phyloP scores from a whole-genome alignment of 495 filamentous ascomycete species.

The Talaromyces stipitatus region DNA sequence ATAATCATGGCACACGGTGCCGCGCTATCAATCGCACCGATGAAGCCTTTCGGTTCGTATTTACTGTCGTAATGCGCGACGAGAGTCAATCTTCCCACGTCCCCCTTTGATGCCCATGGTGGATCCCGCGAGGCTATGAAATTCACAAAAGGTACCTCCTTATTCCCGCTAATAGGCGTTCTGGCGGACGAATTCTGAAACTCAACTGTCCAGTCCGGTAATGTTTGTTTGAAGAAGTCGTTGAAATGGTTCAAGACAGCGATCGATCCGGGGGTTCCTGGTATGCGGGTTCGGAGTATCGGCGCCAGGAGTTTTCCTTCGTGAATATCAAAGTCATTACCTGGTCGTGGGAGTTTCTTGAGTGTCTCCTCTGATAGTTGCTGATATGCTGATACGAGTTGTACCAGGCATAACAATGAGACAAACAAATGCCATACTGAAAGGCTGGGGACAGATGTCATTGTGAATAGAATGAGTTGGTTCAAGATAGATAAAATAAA shows the following conservation, averaged over 20 bases:
- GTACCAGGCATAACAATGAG: slow-evolving; percentile 18
- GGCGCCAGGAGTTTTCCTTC: slow-evolving; percentile 71
- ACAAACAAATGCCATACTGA: background rate
- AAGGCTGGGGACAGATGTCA: background rate
- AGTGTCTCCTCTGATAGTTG: slow-evolving; percentile 67
- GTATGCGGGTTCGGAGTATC: slow-evolving; percentile 83
- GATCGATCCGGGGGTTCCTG: slow-evolving; percentile 71
- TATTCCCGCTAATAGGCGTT: slow-evolving; percentile 64
- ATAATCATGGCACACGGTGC: slow-evolving; percentile 89
- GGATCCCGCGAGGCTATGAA: slow-evolving; percentile 85
- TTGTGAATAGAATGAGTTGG: background rate
- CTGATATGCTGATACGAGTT: slow-evolving; percentile 51
- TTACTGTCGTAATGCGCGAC: slow-evolving; percentile 95
- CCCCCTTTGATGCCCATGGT: slow-evolving; percentile 63
- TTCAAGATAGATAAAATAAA: background rate
- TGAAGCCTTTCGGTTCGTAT: slow-evolving; percentile 74
- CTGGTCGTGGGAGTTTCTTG: slow-evolving; percentile 55
- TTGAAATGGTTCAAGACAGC: slow-evolving; percentile 74
- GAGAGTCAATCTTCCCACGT: slow-evolving; percentile 72
- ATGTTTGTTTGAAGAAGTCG: slow-evolving; percentile 62
- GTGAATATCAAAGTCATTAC: slow-evolving; percentile 73
- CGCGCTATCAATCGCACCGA: slow-evolving; percentile 89
- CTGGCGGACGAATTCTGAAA: slow-evolving; percentile 81
- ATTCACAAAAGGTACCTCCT: slow-evolving; percentile 75
- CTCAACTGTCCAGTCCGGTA: slow-evolving; percentile 72